Percentiles rank a stretch among this genome's conserved stretches.
Conservation (phyloP, 1,284 basidiomycete species). For the Xerocomus amazonicus region DNA sequence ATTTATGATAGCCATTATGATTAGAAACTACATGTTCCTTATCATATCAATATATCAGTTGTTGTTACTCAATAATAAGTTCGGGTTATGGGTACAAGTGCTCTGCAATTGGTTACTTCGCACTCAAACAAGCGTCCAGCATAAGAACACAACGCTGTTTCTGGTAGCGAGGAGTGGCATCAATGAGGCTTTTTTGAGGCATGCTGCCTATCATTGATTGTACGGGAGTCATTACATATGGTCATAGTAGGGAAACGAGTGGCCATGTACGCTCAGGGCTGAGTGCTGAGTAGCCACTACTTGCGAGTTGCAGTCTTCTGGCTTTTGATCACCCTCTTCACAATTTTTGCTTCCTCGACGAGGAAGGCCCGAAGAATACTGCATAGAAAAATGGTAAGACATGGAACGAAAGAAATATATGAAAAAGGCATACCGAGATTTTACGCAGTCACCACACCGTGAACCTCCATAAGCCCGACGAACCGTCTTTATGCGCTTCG, state of each 20-base stretch:
- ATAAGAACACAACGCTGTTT: no score
- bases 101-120: no score
- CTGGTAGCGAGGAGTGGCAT: no score
- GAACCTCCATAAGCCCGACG: constrained; percentile 94
- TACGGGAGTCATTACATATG: constrained; percentile 18
- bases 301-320: constrained; percentile 29
- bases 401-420: background rate
- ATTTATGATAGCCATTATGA: constrained; percentile 22
- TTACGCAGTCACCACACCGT: constrained; percentile 89
- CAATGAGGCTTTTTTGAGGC: no score
- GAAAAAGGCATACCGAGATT: constrained; percentile 67
- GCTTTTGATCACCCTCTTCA: constrained; percentile 98
- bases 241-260: background rate
- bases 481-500: constrained; percentile 94
- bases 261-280: constrained; percentile 6
- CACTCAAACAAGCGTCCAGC: background rate
- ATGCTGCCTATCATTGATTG: constrained; percentile 6
- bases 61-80: no score
- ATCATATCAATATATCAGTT: no score
- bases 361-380: constrained; percentile 99
- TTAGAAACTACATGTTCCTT: constrained; percentile 1
- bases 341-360: constrained; percentile 99
- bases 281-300: constrained; percentile 5
- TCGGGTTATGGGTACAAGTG: no score
- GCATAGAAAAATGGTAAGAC: background rate